Base-by-base conservation (phyloP, 306 rosid genomes). In the Pterocarpus santalinus region DNA sequence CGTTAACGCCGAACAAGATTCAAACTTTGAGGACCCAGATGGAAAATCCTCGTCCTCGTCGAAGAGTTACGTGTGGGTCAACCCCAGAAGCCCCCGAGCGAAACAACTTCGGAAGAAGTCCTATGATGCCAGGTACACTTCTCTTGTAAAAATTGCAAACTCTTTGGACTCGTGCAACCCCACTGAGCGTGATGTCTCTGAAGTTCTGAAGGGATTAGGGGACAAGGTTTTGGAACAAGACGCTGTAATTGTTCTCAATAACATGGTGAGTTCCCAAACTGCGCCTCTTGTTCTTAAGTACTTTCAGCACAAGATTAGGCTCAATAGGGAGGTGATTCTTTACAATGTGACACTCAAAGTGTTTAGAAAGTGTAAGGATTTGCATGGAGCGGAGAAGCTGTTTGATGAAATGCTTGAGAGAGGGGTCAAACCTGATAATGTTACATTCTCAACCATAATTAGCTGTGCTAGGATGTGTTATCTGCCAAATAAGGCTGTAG, bases 331-430 rank as follows among this genome's bases (percentile, higher is more conserved):
- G 74, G 89, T 87, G 8, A 80, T 96, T 87, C 91, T 96, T 10
- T 93, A 89, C 76, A 92, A 96, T 60, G 99, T 96, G 63, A 96
- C 98, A 0, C 46, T 96, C 76, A 96, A 96, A 88, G 97, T 90
- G 14, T 87, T 89, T 76, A 85, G 91, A 11, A 96, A 96, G 71
- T 73, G 66, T 77, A 92, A 28, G 88, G 94, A 91, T 80, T 78
- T 92, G 69, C 97, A 89, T 7, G 85, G 92, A 44, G 95, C 91
- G 0, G 97, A 89, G 92, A 89, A 93, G 83, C 86, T 96, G 91
- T 89, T 96, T 79, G 90, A 75, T 76, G 94, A 92, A 85, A 82
- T 96, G 93, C 80, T 92, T 62, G 56, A 90, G 58, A 88, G 93
- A 81, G 93, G 91, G 39, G 79, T 89, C 11, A 87, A 83, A 15